These are phyloP conservation scores for Chlorella ohadii DNA, from an alignment of 139 green algal genomes.

Conservation along the genomic window DNA sequence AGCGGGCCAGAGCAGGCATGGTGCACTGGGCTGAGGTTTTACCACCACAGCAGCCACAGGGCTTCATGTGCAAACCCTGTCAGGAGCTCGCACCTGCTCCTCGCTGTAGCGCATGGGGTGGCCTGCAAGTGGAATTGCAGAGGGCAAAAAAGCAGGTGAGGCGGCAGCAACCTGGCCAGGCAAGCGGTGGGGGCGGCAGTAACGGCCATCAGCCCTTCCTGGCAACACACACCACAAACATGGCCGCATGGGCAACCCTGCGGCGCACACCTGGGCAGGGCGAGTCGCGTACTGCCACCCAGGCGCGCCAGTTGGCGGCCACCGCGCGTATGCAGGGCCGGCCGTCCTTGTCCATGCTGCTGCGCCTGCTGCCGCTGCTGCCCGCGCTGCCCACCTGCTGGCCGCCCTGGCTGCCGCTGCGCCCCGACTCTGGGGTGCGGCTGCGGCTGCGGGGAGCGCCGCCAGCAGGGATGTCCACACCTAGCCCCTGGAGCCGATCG, in stretches of 20 bases:
- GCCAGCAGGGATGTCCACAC: too few relatives aligned
- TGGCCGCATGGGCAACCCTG: too few relatives aligned
- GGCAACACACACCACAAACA: too few relatives aligned
- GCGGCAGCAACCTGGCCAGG: neutral
- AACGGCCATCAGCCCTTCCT: too few relatives aligned
- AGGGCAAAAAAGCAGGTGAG: neutral
- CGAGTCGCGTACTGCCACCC: slow-evolving; percentile 21
- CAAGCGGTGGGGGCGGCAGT: too few relatives aligned
- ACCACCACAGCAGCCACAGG: too few relatives aligned
- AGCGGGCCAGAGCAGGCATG: neutral
- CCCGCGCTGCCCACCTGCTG: neutral
- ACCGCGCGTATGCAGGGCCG: slow-evolving; percentile 22
- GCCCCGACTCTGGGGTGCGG: neutral
- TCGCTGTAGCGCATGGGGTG: slow-evolving; percentile 28
- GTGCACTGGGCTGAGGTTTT: too few relatives aligned
- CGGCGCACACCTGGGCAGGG: slow-evolving; percentile 25
- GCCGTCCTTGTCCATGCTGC: neutral
- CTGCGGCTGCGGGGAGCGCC: neutral
- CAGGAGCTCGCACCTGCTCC: slow-evolving; percentile 3
- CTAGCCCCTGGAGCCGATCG: too few relatives aligned
- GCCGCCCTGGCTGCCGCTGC: neutral
- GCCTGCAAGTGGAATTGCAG: neutral
- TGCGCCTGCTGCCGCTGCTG: neutral
- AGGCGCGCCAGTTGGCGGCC: slow-evolving; percentile 25
- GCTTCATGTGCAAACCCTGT: too few relatives aligned